A percentile compares a stretch with the other conserved stretches of the same genome.
phyloP scores from a whole-genome alignment of 192 early-diverging fungal species.

The Coemansia sp. region DNA sequence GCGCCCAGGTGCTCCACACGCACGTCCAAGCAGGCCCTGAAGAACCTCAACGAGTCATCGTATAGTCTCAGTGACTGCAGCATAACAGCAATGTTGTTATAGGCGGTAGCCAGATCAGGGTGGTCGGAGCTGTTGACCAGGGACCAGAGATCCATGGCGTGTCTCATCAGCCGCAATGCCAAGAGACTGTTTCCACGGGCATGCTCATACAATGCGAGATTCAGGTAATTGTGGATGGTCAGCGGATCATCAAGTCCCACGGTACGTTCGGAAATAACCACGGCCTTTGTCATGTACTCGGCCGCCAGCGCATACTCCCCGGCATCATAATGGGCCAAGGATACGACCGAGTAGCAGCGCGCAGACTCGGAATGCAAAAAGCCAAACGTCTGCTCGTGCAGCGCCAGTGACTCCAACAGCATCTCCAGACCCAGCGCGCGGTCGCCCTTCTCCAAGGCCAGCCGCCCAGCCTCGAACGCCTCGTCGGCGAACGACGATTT shows the following conservation, averaged over 20 bases:
- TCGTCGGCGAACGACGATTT: constrained; percentile 84
- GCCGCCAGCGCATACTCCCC: constrained; percentile 67
- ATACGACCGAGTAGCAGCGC: constrained; percentile 80
- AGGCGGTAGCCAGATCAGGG: constrained; percentile 85
- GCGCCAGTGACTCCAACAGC: constrained; percentile 75
- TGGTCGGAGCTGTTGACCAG: constrained; percentile 75
- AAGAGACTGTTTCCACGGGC: constrained; percentile 65
- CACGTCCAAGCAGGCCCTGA: constrained; percentile 68
- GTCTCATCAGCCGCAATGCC: constrained; percentile 79
- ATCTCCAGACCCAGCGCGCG: constrained; percentile 81
- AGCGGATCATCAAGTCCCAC: constrained; percentile 85
- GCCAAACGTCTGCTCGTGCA: constrained; percentile 94
- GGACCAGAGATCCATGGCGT: constrained; percentile 82
- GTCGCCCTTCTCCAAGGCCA: constrained; percentile 78
- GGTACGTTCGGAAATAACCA: constrained; percentile 84
- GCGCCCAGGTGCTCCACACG: constrained; percentile 69
- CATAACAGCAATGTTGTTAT: constrained; percentile 71
- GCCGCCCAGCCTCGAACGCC: constrained; percentile 82
- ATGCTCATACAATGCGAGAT: constrained; percentile 91
- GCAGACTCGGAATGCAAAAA: constrained; percentile 89
- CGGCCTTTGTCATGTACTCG: constrained; percentile 71
- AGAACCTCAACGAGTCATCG: constrained; percentile 66
- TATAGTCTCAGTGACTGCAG: constrained; percentile 70
- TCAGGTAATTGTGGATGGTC: constrained; percentile 87
- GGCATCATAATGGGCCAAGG: constrained; percentile 82